Evolutionary conservation across 345 rosid species (phyloP), one percentile per base, ranked within the genome.

Genomic region (Eucalyptus tenuipes): DNA sequence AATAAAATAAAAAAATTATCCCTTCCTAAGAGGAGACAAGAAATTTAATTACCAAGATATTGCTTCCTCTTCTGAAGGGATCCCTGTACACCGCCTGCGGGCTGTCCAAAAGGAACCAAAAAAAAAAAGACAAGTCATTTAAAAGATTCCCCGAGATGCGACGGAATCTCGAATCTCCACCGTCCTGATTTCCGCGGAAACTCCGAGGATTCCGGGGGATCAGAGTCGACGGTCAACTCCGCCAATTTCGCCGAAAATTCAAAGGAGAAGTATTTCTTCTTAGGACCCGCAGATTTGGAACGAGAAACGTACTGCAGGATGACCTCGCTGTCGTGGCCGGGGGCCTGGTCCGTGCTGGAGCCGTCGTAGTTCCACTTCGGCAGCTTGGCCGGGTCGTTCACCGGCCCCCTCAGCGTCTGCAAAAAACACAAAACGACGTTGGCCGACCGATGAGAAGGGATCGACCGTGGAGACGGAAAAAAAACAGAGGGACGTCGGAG

Each of bases 351-450:
- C 2, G 99, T 96, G 91, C 97, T 95, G 37, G 97, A 95, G 15
- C 99, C 97, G 79, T 96, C 98, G 68, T 93, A 96, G 92, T 96
- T 96, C 98, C 98, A 96, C 87, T 94, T 94, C 10, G 98, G 99
- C 6, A 96, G 94, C 85, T 92, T 90, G 3, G 96, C 50, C 55
- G 99, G 97, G 81, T 95, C 96, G 14, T 88, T 89, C 68, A 93
- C 96, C 2, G 93, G 95, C 48, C 92, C 96, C 0, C 93, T 15
- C 89, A 96, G 89, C 29, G 99, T 96, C 99, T 96, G 89, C 15
- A 71, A 29, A 31, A n/a, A 44, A 71, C 27, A 27, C 50, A 37
- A 47, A 57, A 89, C 48, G 12, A 87, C 53, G 61, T 49, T 27
- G 25, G 45, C 47, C 27, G 82, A 40, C 14, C 47, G 24, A 40